Evolutionary conservation across 352 stramenopile species (phyloP).

Genomic region (Globisporangium canariense): DNA sequence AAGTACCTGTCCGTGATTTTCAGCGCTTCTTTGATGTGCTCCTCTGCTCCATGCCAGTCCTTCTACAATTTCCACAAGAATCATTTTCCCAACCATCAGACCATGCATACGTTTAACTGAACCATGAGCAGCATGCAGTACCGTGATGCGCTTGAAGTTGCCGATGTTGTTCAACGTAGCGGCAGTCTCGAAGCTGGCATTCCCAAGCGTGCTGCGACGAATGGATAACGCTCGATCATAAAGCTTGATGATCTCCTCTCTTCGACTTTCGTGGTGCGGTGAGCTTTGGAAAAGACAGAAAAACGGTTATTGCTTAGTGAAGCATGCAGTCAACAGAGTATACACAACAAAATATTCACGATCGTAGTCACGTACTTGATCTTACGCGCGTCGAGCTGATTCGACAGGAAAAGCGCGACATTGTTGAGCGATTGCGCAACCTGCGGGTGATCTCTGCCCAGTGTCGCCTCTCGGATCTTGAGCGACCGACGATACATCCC

Average conservation of each 20-base stretch:
- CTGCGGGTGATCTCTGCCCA: slow-evolving; percentile 68
- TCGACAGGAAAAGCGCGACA: slow-evolving; percentile 65
- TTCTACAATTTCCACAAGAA: slow-evolving; percentile 25
- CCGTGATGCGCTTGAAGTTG: slow-evolving; percentile 74
- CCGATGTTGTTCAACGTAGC: slow-evolving; percentile 82
- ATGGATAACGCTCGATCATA: slow-evolving; percentile 69
- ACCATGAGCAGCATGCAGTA: slow-evolving; percentile 16
- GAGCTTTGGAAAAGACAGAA: slow-evolving; percentile 1
- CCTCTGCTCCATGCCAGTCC: slow-evolving; percentile 63
- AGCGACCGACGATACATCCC: slow-evolving; percentile 73
- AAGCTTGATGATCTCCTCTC: slow-evolving; percentile 54
- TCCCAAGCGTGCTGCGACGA: slow-evolving; percentile 63
- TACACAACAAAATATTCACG: not conserved
- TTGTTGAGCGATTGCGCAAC: slow-evolving; percentile 84
- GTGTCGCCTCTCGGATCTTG: slow-evolving; percentile 63
- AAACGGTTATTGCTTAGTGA: slow-evolving; percentile 5
- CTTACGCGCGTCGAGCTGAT: slow-evolving; percentile 52
- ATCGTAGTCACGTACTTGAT: slow-evolving; percentile 34
- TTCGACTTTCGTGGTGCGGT: slow-evolving; percentile 25
- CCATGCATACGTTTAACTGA: not conserved
- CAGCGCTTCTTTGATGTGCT: slow-evolving; percentile 72
- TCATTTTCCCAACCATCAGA: not conserved
- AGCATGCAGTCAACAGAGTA: not conserved
- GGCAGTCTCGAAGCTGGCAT: slow-evolving; percentile 76
- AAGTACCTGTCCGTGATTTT: slow-evolving; percentile 79